Conservation (phyloP, 352 stramenopile genomes). For the Phytophthora sojae region DNA sequence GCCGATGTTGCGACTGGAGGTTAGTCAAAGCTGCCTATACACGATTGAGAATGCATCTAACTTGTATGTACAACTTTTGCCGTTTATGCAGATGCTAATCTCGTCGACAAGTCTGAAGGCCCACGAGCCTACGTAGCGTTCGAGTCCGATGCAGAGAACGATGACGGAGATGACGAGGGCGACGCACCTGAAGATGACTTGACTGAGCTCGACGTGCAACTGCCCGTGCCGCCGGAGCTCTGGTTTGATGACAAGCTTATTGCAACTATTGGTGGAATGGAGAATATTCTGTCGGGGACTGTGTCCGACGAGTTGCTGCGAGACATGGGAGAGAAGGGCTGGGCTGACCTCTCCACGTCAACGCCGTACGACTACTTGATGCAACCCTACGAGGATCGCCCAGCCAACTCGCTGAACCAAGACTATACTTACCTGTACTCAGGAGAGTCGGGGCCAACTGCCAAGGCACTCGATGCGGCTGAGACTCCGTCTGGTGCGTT, state of each 20-base stretch:
- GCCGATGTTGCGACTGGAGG: too few species aligned
- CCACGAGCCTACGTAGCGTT: too few species aligned
- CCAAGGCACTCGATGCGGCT: too few species aligned
- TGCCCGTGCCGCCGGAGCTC: background rate
- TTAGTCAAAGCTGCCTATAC: too few species aligned
- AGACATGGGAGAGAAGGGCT: background rate
- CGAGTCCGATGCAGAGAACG: background rate
- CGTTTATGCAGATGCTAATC: too few species aligned
- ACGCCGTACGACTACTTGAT: slow-evolving; percentile 1
- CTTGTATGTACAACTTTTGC: too few species aligned
- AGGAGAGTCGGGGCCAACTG: too few species aligned
- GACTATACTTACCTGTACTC: too few species aligned
- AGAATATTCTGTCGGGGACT: background rate
- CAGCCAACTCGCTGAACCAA: background rate
- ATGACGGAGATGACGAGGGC: background rate
- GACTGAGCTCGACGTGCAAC: background rate
- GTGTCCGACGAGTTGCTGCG: background rate
- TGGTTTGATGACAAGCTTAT: background rate
- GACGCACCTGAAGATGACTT: background rate
- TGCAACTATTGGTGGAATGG: background rate
- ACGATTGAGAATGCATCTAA: too few species aligned
- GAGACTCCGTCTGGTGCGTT: background rate
- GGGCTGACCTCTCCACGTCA: background rate
- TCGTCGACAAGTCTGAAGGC: too few species aligned
- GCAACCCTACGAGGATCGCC: background rate